Evolutionary conservation across 2,329 filamentous ascomycete genomes (phyloP).

Genomic region (Fusarium citri): DNA sequence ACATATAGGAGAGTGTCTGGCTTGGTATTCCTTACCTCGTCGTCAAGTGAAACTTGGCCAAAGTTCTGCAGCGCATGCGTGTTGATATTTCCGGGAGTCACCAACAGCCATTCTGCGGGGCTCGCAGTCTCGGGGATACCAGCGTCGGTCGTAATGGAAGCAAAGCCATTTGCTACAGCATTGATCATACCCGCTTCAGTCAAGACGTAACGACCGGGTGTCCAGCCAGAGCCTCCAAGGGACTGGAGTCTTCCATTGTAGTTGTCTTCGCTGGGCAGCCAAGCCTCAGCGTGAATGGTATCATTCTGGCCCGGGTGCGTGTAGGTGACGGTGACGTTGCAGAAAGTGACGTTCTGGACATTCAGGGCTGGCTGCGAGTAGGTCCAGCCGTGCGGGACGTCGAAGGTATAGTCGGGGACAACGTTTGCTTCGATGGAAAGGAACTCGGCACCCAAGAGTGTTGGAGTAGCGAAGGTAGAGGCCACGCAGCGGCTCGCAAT

Average conservation of each 20-base stretch:
- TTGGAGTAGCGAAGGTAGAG: neutral
- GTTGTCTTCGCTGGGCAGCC: neutral
- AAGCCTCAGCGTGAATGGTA: neutral
- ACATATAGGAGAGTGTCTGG: neutral
- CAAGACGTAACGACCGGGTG: neutral
- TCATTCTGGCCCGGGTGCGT: neutral
- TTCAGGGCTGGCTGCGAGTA: constrained; percentile 15
- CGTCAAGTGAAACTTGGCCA: neutral
- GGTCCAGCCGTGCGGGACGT: constrained; percentile 17
- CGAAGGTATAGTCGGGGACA: constrained; percentile 23
- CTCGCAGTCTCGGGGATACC: neutral
- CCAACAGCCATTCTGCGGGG: neutral
- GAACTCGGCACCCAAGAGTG: neutral
- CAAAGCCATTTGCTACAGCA: neutral
- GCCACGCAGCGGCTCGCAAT: neutral
- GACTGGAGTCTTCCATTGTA: neutral
- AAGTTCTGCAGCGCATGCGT: neutral
- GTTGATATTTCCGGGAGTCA: neutral
- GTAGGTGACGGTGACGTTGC: neutral
- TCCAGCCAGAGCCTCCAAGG: neutral
- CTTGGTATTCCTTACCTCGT: neutral
- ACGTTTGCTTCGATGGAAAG: constrained; percentile 13
- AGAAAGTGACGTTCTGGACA: neutral
- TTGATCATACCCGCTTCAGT: neutral
- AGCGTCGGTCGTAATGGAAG: neutral